These are phyloP conservation scores for Psilocybe tampanensis DNA, from an alignment of 768 basidiomycete species.

Conservation along the genomic window DNA sequence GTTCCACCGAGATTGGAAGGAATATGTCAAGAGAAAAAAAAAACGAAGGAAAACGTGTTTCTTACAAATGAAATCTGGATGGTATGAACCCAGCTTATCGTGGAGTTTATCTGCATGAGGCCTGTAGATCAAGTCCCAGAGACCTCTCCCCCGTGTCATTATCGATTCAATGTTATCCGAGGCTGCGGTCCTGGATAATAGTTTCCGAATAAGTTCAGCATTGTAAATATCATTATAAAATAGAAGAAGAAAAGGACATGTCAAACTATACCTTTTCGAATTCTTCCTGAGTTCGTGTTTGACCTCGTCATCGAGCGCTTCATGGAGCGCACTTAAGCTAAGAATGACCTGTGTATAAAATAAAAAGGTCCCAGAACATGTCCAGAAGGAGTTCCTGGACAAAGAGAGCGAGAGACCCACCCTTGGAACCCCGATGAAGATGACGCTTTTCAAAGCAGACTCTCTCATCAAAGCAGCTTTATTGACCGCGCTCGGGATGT, in stretches of 20 bases:
- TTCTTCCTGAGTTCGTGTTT: constrained; percentile 66
- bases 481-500: constrained; percentile 60
- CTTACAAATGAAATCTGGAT: constrained; percentile 94
- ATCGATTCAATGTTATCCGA: constrained; percentile 71
- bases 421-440: constrained; percentile 87
- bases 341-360: constrained; percentile 68
- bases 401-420: constrained; percentile 42
- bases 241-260: constrained; percentile 2
- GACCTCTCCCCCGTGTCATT: constrained; percentile 61
- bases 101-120: constrained; percentile 90
- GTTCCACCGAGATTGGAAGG: constrained; percentile 32
- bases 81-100: constrained; percentile 83
- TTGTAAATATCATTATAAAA: constrained; percentile 14
- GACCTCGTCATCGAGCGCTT: constrained; percentile 82
- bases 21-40: constrained; percentile 26
- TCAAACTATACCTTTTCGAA: constrained; percentile 59
- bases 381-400: neutral
- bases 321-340: constrained; percentile 74
- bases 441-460: constrained; percentile 84
- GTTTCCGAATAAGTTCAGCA: constrained; percentile 15
- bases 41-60: constrained; percentile 39
- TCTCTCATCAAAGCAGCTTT: constrained; percentile 88
- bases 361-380: neutral
- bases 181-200: constrained; percentile 52
- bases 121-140: constrained; percentile 89